Evolutionary conservation across 1,139 yeast genomes (phyloP).

Genomic region (Waltiozyma sp.): DNA sequence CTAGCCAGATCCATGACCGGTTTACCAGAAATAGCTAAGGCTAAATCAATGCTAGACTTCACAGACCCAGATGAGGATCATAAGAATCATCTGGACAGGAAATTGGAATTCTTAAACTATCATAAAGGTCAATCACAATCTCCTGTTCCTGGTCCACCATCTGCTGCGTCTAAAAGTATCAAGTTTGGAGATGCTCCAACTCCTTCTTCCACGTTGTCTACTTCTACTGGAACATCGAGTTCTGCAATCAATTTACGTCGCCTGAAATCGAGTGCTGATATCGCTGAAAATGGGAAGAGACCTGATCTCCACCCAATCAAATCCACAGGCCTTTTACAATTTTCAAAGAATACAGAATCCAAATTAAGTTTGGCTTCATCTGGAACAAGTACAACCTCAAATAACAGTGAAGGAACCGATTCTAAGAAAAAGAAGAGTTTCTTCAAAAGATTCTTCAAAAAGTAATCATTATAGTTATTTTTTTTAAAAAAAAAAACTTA

Average conservation of each 20-base stretch:
- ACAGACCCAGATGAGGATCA: neutral
- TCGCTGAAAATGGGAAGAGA: neutral
- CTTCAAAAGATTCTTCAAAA: neutral
- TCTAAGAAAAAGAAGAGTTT: neutral
- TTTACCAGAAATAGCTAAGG: conserved; percentile 11
- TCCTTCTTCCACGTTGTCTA: neutral
- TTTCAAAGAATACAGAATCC: neutral
- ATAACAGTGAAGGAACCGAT: neutral
- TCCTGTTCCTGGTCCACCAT: neutral
- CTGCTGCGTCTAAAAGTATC: neutral
- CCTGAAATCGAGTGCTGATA: neutral
- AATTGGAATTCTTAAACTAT: neutral
- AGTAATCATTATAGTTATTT: no score
- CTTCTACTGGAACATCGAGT: neutral
- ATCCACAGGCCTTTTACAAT: neutral
- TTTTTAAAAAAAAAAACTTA: no score
- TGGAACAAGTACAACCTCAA: neutral
- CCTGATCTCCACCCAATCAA: neutral
- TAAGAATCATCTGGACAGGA: neutral
- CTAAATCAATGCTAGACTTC: conserved; percentile 15
- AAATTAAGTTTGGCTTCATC: neutral
- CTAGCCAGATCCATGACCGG: conserved; percentile 16
- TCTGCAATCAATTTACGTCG: neutral
- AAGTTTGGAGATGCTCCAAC: neutral
- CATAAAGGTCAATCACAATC: neutral